Evolutionary conservation across 163 green algal species (phyloP), one percentile per base, ranked within the genome.

Genomic region (Prototheca cutis): DNA sequence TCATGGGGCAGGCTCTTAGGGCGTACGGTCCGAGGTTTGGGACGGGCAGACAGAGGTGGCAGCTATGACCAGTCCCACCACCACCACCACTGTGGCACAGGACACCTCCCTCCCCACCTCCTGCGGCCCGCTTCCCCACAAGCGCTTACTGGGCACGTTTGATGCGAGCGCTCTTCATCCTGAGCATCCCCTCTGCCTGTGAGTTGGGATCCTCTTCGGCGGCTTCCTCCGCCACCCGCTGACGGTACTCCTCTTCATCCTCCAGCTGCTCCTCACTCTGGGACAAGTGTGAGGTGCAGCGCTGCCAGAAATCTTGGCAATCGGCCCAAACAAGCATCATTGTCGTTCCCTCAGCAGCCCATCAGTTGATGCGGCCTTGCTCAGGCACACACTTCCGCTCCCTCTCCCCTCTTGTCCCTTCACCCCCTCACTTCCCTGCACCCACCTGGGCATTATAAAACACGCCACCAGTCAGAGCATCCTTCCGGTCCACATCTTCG

Each of bases 171-270:
- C 60, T 71, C 31, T 63, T 71, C 60, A 76, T 62, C 56, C 66
- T 70, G 3, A 63, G 60, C 61, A 77, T 68, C 47, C 54, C 45
- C 51, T 75, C 66, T 1, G 70, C 66, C 27, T 71, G 60, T 21
- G 66, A 55, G 51, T 71, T 61, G 0, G 51, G 65, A 47, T 74
- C 68, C 15, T 15, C 24, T 34, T 65, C 65, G 1, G 58, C 21
- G 34, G 33, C 25, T 31, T 58, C 17, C 51, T 64, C 45, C 54
- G 28, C 42, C 34, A 52, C 52, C 47, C 32, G 31, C 31, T 36
- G 30, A 2, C 27, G 33, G 33, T 52, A 58, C 59, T 51, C 48
- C 21, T 40, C 18, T 18, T 59, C 23, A 4, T 28, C 28, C 21
- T 5, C 51, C 48, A 59, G 36, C 59, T 65, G 59, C 59, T 52